These are phyloP conservation scores for Paramarasmius palmivorus DNA, from an alignment of 1,284 basidiomycete genomes.

Conservation along the genomic window DNA sequence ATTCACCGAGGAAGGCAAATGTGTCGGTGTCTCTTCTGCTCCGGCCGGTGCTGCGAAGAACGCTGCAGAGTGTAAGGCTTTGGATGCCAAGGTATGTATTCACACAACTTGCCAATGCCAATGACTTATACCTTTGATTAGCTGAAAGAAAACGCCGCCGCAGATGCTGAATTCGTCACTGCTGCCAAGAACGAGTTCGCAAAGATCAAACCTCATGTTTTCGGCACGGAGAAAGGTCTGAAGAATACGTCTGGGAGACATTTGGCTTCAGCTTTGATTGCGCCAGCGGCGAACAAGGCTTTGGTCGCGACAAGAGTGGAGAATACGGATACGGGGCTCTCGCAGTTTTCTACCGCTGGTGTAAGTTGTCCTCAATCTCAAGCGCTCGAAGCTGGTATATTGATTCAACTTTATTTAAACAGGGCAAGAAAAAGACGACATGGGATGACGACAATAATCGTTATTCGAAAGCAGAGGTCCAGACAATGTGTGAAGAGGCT, in stretches of 20 bases:
- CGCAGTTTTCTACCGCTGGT: background rate
- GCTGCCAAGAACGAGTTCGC: background rate
- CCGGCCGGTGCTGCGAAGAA: background rate
- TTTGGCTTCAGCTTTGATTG: background rate
- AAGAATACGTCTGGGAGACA: constrained; percentile 1
- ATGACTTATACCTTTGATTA: no score
- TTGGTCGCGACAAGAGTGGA: background rate
- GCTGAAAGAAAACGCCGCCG: background rate
- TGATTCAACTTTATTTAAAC: no score
- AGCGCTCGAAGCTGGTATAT: no score
- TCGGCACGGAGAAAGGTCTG: constrained; percentile 1
- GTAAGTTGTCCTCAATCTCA: background rate
- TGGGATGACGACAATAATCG: background rate
- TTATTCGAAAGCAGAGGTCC: background rate
- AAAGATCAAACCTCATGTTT: constrained; percentile 2
- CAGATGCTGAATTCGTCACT: background rate
- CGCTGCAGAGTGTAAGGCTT: constrained; percentile 1
- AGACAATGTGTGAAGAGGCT: background rate
- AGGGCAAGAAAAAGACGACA: background rate
- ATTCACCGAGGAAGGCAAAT: background rate
- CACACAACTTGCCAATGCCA: no score
- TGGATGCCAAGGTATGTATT: background rate
- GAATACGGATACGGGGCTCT: background rate
- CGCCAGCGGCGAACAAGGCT: background rate
- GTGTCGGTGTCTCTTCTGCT: background rate